Percentiles rank a stretch among this genome's conserved stretches.
Conservation (phyloP, 2,329 filamentous ascomycete species). For the Calonectria montana region DNA sequence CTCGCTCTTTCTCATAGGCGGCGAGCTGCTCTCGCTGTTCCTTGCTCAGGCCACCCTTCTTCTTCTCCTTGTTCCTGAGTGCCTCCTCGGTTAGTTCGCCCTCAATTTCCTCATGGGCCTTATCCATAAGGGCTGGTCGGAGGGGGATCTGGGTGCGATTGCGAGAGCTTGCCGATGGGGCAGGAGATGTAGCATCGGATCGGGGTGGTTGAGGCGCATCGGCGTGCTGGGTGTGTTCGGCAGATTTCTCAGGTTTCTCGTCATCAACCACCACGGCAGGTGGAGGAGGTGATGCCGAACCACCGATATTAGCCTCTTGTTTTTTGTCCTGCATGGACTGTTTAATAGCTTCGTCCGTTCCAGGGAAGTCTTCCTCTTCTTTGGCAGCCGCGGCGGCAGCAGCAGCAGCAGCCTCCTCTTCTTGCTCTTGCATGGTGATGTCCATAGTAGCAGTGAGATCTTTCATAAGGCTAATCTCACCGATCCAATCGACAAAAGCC, state of each 20-base stretch:
- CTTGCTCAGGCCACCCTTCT: conserved; percentile 86
- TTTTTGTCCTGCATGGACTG: conserved; percentile 61
- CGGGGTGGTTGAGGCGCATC: conserved; percentile 44
- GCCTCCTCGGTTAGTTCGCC: conserved; percentile 74
- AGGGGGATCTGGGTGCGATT: conserved; percentile 72
- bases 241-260: conserved; percentile 48
- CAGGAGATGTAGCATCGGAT: conserved; percentile 52
- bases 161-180: conserved; percentile 56
- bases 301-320: conserved; percentile 45
- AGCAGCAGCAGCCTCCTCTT: conserved; percentile 69
- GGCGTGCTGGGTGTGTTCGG: conserved; percentile 12
- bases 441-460: conserved; percentile 98
- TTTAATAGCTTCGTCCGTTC: conserved; percentile 66
- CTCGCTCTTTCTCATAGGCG: conserved; percentile 88
- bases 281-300: conserved; percentile 45
- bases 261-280: conserved; percentile 56
- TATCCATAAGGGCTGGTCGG: conserved; percentile 89
- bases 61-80: conserved; percentile 72
- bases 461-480: conserved; percentile 98
- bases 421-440: conserved; percentile 84
- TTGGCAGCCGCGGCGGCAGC: conserved; percentile 64
- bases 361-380: conserved; percentile 65
- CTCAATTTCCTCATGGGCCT: conserved; percentile 70
- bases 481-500: conserved; percentile 95
- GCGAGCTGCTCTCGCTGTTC: conserved; percentile 94